Evolutionary conservation across 2,329 filamentous ascomycete genomes (phyloP), one percentile per base, ranked within the genome.

Genomic region (Cladosporium sp.): DNA sequence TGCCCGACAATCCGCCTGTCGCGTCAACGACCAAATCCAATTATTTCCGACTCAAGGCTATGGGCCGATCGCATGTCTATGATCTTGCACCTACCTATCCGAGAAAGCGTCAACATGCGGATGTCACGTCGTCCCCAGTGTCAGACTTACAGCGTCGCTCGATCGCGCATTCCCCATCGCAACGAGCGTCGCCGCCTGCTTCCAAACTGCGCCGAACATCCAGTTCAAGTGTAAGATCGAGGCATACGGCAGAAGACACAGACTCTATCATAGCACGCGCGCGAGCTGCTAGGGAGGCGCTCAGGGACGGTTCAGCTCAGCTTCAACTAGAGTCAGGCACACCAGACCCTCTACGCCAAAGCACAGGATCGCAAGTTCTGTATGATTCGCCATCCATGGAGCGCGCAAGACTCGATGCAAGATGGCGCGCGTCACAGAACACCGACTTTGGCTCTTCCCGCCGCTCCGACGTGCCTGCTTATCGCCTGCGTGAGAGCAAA

Each of bases 21-120:
- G 63, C 66, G n/a, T 80, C 82, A 70, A 79, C 79, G 3, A 84
- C 82, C 0, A 76, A 79, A 30, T 80, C 81, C 0, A 81, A 81
- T 59, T 86, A 83, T 72, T 86, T 85, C 75, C 75, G 78, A 51
- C 75, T 85, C 32, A 81, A 82, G 62, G 82, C 82, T 1, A 73
- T 80, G 69, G 83, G 83, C 10, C 73, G 84, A 54, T 78, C 82
- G 65, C 75, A 76, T n/a, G 34, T 56, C 11, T 64, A 64, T 43
- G 54, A 58, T 10, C 54, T 64, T 11, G 62, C 62, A 6, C 62
- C 62, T 8, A 64, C 62, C 0, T 23, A 58, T 23, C 43, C 62
- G 16, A 32, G 54, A 16, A 64, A 64, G 54, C 54, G 62, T 23
- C 54, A 34, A 16, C 54, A 64, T 26, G 26, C 54, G 6, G 54